Conservation (phyloP, 441 rosid genomes). For the Brassica balearica region DNA sequence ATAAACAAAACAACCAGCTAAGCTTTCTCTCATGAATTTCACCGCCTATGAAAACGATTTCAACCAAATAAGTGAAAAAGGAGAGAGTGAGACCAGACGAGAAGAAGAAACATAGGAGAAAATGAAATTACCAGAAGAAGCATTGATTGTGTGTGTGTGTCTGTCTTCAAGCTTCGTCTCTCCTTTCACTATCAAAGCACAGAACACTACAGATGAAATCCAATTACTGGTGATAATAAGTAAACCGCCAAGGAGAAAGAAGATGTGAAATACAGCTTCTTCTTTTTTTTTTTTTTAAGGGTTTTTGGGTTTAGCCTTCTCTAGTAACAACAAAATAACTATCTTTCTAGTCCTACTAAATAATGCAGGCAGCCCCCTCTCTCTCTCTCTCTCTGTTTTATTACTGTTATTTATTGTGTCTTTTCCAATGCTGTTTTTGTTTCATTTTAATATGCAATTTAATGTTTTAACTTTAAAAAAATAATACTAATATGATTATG, state of each 20-base stretch:
- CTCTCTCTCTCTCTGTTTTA: neutral
- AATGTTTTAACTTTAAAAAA: neutral
- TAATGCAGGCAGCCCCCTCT: neutral
- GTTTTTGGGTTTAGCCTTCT: slow-evolving; percentile 21
- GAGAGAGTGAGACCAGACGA: slow-evolving; percentile 41
- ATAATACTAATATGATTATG: neutral
- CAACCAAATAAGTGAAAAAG: slow-evolving; percentile 1
- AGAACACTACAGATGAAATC: slow-evolving; percentile 18
- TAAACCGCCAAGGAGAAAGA: neutral
- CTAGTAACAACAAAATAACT: slow-evolving; percentile 26
- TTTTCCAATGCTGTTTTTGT: slow-evolving; percentile 31
- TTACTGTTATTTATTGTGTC: slow-evolving; percentile 25
- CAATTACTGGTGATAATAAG: slow-evolving; percentile 4
- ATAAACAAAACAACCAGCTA: neutral
- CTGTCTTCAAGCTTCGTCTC: slow-evolving; percentile 40
- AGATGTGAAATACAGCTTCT: slow-evolving; percentile 4
- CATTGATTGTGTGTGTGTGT: slow-evolving; percentile 25
- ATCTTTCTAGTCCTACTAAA: slow-evolving; percentile 6
- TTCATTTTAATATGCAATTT: neutral
- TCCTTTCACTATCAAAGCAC: slow-evolving; percentile 44
- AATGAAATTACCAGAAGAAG: slow-evolving; percentile 34
- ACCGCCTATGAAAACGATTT: slow-evolving; percentile 41
- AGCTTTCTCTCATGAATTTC: slow-evolving; percentile 34
- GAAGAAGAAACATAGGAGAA: slow-evolving; percentile 33
- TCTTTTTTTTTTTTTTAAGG: neutral